Percentiles rank a stretch among this genome's conserved stretches.
phyloP scores from a whole-genome alignment of 2,329 filamentous ascomycete species.

The Paracoccidioides brasiliensis region DNA sequence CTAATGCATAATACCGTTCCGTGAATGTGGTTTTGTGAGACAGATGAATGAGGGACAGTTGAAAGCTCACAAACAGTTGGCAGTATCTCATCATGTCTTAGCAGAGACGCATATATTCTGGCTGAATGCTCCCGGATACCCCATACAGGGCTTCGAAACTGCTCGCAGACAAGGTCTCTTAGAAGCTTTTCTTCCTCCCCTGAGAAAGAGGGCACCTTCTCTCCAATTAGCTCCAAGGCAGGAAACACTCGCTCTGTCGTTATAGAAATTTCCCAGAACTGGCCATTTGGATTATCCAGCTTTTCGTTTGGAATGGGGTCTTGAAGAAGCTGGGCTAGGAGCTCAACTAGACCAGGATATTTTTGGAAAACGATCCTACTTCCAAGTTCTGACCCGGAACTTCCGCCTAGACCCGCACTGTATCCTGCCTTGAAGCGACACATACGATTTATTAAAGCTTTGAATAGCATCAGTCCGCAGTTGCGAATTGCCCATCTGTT shows the following conservation, averaged over 20 bases:
- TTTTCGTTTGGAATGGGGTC: background rate
- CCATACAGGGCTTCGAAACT: conserved; percentile 34
- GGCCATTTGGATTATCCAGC: background rate
- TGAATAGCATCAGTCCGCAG: conserved; percentile 77
- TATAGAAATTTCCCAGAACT: conserved; percentile 18
- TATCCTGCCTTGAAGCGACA: conserved; percentile 26
- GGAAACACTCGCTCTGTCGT: conserved; percentile 34
- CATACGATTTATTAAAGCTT: conserved; percentile 64
- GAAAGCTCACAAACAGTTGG: conserved; percentile 18
- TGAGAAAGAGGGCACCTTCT: conserved; percentile 26
- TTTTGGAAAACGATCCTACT: conserved; percentile 29
- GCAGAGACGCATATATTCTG: conserved; percentile 28
- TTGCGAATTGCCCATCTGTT: conserved; percentile 83
- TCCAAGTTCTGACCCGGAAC: conserved; percentile 32
- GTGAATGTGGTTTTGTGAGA: conserved; percentile 27
- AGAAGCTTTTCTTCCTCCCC: conserved; percentile 23
- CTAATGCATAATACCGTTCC: conserved; percentile 28
- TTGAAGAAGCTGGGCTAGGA: conserved; percentile 25
- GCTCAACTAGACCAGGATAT: conserved; percentile 26
- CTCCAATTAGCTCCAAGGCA: conserved; percentile 33
- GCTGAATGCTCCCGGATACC: conserved; percentile 35
- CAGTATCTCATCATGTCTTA: conserved; percentile 23
- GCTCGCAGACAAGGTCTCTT: conserved; percentile 21
- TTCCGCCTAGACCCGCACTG: conserved; percentile 37
- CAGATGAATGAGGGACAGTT: conserved; percentile 7